phyloP scores from a whole-genome alignment of 495 filamentous ascomycete genomes.

The Neurospora discreta region DNA sequence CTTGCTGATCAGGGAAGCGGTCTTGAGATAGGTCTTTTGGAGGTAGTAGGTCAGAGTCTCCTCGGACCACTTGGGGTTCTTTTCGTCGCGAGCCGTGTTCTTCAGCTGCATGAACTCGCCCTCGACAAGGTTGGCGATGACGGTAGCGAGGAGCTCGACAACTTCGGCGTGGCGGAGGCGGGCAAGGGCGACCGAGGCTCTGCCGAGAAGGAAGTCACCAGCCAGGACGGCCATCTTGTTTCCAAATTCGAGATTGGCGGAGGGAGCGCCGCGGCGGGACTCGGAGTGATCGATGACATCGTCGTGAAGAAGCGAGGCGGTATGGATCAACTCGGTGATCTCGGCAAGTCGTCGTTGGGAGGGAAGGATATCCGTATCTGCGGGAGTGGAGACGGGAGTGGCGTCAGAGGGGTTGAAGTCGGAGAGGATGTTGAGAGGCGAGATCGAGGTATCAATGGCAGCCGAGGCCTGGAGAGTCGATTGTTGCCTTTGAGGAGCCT shows the following conservation, averaged over 20 bases:
- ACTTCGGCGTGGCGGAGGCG: conserved; percentile 87
- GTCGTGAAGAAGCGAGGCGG: conserved; percentile 91
- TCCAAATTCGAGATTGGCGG: conserved; percentile 85
- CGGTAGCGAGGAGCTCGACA: conserved; percentile 84
- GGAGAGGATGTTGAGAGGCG: conserved; percentile 58
- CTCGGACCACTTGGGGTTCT: conserved; percentile 68
- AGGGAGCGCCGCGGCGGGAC: conserved; percentile 68
- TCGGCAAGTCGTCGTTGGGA: conserved; percentile 89
- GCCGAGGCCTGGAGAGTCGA: conserved; percentile 25
- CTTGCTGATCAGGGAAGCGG: conserved; percentile 89
- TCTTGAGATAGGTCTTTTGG: conserved; percentile 98
- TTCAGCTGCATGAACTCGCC: conserved; percentile 99
- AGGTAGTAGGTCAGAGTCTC: conserved; percentile 87
- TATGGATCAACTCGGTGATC: conserved; percentile 94
- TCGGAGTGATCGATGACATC: conserved; percentile 93
- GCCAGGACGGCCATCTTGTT: conserved; percentile 99
- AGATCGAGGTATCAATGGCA: conserved; percentile 66
- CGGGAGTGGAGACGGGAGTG: conserved; percentile 33
- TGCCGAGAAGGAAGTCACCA: conserved; percentile 85
- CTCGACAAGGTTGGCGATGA: conserved; percentile 94
- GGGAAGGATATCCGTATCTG: conserved; percentile 70
- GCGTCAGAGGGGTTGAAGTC: conserved; percentile 67
- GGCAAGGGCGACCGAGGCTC: conserved; percentile 88
- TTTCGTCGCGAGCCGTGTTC: conserved; percentile 83
- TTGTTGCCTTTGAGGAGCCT: conserved; percentile 32